A percentile compares a stretch with the other conserved stretches of the same genome.
Evolutionary conservation across 2,329 filamentous ascomycete genomes (phyloP).

Genomic region (Leptographium radiaticola): DNA sequence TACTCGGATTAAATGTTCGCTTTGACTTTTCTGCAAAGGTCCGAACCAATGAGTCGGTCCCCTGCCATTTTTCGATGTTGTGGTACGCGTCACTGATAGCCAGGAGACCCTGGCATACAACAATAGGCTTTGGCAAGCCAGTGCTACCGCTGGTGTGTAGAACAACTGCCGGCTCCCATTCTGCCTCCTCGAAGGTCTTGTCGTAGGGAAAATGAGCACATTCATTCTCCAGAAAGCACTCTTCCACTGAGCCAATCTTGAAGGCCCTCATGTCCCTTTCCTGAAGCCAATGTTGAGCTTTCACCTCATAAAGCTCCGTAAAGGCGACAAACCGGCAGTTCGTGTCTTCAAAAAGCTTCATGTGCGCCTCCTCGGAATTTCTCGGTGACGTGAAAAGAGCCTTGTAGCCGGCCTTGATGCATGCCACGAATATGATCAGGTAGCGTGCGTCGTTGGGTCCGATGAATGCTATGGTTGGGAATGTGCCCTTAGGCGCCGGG

Average conservation of each 20-base stretch:
- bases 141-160: slow-evolving; percentile 34
- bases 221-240: background rate
- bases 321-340: slow-evolving; percentile 26
- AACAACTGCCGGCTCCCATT: slow-evolving; percentile 27
- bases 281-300: slow-evolving; percentile 3
- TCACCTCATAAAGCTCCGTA: slow-evolving; percentile 15
- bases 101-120: slow-evolving; percentile 24
- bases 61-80: background rate
- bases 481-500: slow-evolving; percentile 1
- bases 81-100: slow-evolving; percentile 18
- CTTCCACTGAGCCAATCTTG: background rate
- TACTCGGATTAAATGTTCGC: background rate
- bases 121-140: slow-evolving; percentile 32
- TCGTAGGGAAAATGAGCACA: background rate
- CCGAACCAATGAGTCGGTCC: background rate
- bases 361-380: slow-evolving; percentile 30
- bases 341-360: slow-evolving; percentile 29
- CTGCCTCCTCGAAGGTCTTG: slow-evolving; percentile 24
- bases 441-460: slow-evolving; percentile 23
- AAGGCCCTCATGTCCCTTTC: slow-evolving; percentile 21
- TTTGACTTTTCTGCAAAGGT: background rate
- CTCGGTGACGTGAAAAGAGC: slow-evolving; percentile 22
- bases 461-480: slow-evolving; percentile 31
- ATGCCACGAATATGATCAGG: slow-evolving; percentile 13
- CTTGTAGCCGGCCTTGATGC: slow-evolving; percentile 21